Evolutionary conservation across 345 rosid species (phyloP), one percentile per base, ranked within the genome.

Genomic region (Eucalyptus curtisii): DNA sequence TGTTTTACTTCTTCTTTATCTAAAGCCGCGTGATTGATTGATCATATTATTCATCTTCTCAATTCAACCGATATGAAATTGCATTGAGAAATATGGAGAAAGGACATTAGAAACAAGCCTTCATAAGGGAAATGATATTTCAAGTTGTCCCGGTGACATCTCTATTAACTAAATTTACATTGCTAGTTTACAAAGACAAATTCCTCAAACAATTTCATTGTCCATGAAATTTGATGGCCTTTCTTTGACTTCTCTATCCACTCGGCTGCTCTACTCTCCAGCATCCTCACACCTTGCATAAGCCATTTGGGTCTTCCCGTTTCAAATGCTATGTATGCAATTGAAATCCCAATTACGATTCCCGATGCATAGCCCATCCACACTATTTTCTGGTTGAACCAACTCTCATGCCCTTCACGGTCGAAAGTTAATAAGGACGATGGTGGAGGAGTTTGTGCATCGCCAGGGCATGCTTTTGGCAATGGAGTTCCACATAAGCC

Each of bases 81-180:
- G 37, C 33, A 13, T 0, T 0, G 0, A 61, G 19, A 30, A 61
- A 30, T 30, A 13, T 27, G 37, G 17, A 61, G 33, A 61, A 4
- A 61, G 4, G 33, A 61, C 71, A 61, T 30, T 61, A n/a, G 2
- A 61, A 61, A 30, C 37, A 61, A 30, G 5, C 37, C 71, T 1
- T 61, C 17, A n/a, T 30, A 61, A 61, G 19, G 37, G 19, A 61
- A 59, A 59, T 25, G 15, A 11, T 1, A 59, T 25, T 59, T 59
- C 31, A 25, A 59, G 13, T 0, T 59, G 2, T 25, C 66, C 1
- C 0, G 1, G 4, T 2, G 31, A 27, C 14, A 27, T 25, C 7
- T 57, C 8, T 57, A 11, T 57, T 57, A 57, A 57, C n/a, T 57
- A 12, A 57, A 57, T 57, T 11, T 57, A 57, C 31, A 57, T 13